A percentile compares a stretch with the other conserved stretches of the same genome.
phyloP scores from a whole-genome alignment of 495 filamentous ascomycete genomes.

The Penicillium turbatum region DNA sequence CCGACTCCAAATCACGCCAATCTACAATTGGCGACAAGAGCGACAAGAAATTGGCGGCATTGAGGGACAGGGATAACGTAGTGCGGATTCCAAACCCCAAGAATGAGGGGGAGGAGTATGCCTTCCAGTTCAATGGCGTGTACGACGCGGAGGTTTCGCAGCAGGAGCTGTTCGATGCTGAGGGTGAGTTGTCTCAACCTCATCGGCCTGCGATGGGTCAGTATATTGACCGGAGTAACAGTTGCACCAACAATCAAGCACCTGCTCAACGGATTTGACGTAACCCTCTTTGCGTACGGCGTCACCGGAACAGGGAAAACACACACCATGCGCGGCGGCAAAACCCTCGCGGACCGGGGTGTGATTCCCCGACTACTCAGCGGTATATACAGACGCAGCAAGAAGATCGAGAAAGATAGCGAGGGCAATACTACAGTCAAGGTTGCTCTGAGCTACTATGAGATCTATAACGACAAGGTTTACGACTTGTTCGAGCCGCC shows the following conservation, averaged over 20 bases:
- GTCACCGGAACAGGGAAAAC: constrained; percentile 96
- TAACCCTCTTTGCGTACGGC: constrained; percentile 94
- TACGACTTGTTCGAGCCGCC: constrained; percentile 89
- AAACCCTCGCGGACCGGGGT: constrained; percentile 81
- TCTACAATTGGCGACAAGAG: constrained; percentile 24
- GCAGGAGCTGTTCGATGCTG: constrained; percentile 79
- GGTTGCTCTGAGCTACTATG: constrained; percentile 89
- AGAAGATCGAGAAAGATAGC: constrained; percentile 84
- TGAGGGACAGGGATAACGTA: constrained; percentile 57
- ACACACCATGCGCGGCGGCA: constrained; percentile 95
- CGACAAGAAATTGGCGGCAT: constrained; percentile 35
- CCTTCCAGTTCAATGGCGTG: constrained; percentile 92
- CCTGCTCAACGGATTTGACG: constrained; percentile 88
- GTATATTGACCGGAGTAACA: constrained; percentile 32
- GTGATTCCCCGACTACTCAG: constrained; percentile 88
- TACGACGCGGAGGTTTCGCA: constrained; percentile 78
- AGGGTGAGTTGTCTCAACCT: constrained; percentile 54
- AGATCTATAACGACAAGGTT: constrained; percentile 97
- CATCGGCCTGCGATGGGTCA: neutral
- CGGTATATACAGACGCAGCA: constrained; percentile 75
- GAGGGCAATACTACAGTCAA: constrained; percentile 66
- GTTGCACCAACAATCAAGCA: constrained; percentile 80
- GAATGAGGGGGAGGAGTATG: constrained; percentile 84
- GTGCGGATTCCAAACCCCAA: constrained; percentile 93
- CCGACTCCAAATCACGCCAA: constrained; percentile 21